These are phyloP conservation scores for Vigna mungo DNA, from an alignment of 306 rosid genomes.

Conservation along the genomic window DNA sequence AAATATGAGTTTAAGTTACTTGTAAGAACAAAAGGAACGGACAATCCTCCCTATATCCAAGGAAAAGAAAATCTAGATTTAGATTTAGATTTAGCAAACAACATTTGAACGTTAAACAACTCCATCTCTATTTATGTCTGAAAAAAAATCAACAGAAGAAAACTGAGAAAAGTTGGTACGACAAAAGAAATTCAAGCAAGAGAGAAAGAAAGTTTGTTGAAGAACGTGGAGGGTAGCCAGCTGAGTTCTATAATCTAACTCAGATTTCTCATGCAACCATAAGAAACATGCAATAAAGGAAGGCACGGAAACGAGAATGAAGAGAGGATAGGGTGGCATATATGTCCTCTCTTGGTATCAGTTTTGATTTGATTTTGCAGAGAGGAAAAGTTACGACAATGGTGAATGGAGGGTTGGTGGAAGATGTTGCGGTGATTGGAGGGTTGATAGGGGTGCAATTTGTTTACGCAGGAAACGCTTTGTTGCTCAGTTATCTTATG, in stretches of 20 bases:
- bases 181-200: not conserved
- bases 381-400: not conserved
- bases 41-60: slow-evolving; percentile 22
- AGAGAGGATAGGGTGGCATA: slow-evolving; percentile 43
- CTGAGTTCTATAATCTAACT: not conserved
- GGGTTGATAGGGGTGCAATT: slow-evolving; percentile 72
- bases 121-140: slow-evolving; percentile 34
- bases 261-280: slow-evolving; percentile 5
- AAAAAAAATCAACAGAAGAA: not conserved
- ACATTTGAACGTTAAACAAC: slow-evolving; percentile 12
- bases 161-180: slow-evolving; percentile 8
- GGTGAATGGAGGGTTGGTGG: slow-evolving; percentile 45
- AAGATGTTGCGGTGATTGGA: slow-evolving; percentile 61
- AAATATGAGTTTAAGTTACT: not conserved
- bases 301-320: slow-evolving; percentile 31
- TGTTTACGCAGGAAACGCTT: slow-evolving; percentile 74
- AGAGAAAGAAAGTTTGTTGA: slow-evolving; percentile 36
- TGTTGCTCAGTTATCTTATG: slow-evolving; percentile 70
- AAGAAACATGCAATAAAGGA: slow-evolving; percentile 6
- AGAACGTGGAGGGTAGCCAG: slow-evolving; percentile 28
- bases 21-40: not conserved
- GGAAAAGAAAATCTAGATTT: slow-evolving; percentile 41
- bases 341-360: slow-evolving; percentile 30
- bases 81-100: slow-evolving; percentile 39
- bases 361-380: not conserved